Evolutionary conservation across 2,329 filamentous ascomycete genomes (phyloP).

Genomic region (Aspergillus sp.): DNA sequence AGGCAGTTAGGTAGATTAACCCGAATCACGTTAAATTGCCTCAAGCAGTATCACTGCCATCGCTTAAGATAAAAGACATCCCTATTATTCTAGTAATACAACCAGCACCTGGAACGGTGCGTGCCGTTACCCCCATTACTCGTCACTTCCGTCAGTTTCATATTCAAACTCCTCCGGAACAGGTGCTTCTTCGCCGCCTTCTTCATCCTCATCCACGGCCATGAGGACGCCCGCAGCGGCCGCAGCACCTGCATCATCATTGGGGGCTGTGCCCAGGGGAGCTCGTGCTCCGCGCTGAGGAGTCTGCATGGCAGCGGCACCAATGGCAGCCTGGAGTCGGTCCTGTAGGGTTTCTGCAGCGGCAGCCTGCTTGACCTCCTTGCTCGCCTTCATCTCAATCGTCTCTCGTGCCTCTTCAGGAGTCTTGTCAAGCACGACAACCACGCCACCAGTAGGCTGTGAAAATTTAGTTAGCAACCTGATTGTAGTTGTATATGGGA

Average conservation of each 20-base stretch:
- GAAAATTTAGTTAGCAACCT: slow-evolving; percentile 35
- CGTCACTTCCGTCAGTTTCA: slow-evolving; percentile 37
- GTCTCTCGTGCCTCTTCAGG: slow-evolving; percentile 73
- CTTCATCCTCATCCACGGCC: slow-evolving; percentile 70
- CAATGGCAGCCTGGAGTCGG: slow-evolving; percentile 37
- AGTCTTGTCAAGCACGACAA: slow-evolving; percentile 81
- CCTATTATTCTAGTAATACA: slow-evolving; percentile 36
- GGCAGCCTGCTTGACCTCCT: slow-evolving; percentile 46
- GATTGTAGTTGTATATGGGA: not conserved
- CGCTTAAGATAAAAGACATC: slow-evolving; percentile 18
- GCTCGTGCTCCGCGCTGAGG: slow-evolving; percentile 21
- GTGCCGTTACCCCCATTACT: slow-evolving; percentile 14
- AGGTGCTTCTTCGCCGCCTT: slow-evolving; percentile 44
- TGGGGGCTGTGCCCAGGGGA: slow-evolving; percentile 13
- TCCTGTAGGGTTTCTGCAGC: slow-evolving; percentile 39
- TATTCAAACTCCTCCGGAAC: slow-evolving; percentile 45
- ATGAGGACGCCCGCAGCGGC: slow-evolving; percentile 77
- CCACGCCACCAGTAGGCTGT: slow-evolving; percentile 86
- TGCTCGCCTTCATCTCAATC: slow-evolving; percentile 90
- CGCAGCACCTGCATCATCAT: slow-evolving; percentile 50
- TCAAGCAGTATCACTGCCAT: slow-evolving; percentile 5
- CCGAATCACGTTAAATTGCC: too few species aligned
- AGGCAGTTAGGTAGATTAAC: too few species aligned
- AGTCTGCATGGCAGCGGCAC: slow-evolving; percentile 26
- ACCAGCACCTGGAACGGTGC: slow-evolving; percentile 16